phyloP scores from a whole-genome alignment of 106 monocot genomes.

The Platanthera zijinensis region DNA sequence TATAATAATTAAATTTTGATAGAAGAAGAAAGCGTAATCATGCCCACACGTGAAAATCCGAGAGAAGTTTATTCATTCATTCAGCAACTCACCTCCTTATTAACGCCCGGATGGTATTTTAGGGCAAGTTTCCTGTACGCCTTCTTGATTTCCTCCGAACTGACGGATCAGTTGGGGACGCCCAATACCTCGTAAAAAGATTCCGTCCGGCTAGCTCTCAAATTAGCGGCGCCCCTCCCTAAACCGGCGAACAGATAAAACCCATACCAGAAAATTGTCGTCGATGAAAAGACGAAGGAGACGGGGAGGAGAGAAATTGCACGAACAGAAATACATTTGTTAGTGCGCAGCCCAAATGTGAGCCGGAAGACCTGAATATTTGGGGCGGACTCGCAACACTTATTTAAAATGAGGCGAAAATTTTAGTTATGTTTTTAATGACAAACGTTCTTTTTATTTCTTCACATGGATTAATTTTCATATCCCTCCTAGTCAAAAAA shows the following conservation, averaged over 20 bases:
- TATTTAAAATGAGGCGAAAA: no score
- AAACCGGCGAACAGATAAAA: no score
- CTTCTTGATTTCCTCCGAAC: slow-evolving; percentile 61
- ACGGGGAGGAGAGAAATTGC: background rate
- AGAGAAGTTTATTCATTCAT: no score
- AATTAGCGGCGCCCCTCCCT: background rate
- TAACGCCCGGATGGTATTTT: slow-evolving; percentile 94
- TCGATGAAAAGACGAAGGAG: background rate
- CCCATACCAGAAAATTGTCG: background rate
- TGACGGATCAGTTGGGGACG: slow-evolving; percentile 62
- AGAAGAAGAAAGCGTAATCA: background rate
- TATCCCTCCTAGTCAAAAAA: no score
- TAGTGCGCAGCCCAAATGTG: no score
- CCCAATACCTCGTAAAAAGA: slow-evolving; percentile 87
- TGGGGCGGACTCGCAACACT: no score
- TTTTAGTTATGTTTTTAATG: no score
- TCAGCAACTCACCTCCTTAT: slow-evolving; percentile 69
- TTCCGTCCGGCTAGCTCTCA: slow-evolving; percentile 45
- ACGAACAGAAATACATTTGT: background rate
- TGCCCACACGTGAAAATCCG: no score
- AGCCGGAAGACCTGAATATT: no score
- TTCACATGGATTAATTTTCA: no score
- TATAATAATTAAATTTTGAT: background rate
- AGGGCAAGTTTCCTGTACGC: slow-evolving; percentile 92
- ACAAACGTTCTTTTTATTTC: no score